phyloP scores from a whole-genome alignment of 306 rosid genomes.

The Dalbergia oliveri region DNA sequence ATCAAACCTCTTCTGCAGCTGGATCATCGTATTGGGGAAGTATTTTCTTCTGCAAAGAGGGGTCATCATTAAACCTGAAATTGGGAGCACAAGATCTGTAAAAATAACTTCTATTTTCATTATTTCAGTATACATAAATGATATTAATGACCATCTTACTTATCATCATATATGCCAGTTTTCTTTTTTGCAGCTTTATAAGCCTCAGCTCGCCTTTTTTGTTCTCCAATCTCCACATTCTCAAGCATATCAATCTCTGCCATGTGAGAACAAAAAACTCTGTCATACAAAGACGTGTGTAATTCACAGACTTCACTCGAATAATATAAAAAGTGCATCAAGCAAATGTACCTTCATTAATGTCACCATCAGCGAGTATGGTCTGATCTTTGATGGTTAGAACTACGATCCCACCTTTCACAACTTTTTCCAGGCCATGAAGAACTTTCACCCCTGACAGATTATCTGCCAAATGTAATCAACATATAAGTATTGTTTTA shows the following conservation, averaged over 20 bases:
- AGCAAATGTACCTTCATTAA: slow-evolving; percentile 79
- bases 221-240: slow-evolving; percentile 95
- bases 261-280: slow-evolving; percentile 51
- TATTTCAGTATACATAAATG: neutral
- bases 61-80: slow-evolving; percentile 92
- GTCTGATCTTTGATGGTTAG: slow-evolving; percentile 94
- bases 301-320: slow-evolving; percentile 39
- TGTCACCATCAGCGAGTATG: slow-evolving; percentile 82
- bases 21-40: slow-evolving; percentile 96
- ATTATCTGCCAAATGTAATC: slow-evolving; percentile 58
- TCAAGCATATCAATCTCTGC: slow-evolving; percentile 95
- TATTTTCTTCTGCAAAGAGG: slow-evolving; percentile 74
- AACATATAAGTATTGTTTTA: slow-evolving; percentile 40
- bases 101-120: slow-evolving; percentile 28
- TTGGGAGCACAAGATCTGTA: slow-evolving; percentile 30
- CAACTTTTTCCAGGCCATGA: slow-evolving; percentile 93
- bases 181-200: slow-evolving; percentile 93
- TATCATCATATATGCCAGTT: slow-evolving; percentile 80
- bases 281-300: slow-evolving; percentile 45
- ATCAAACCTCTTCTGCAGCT: slow-evolving; percentile 72
- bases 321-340: slow-evolving; percentile 32
- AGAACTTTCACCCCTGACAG: slow-evolving; percentile 94
- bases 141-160: slow-evolving; percentile 61
- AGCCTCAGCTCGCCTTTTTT: slow-evolving; percentile 81
- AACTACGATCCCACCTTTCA: slow-evolving; percentile 94